A percentile compares a stretch with the other conserved stretches of the same genome.
Evolutionary conservation across 2,329 filamentous ascomycete species (phyloP).

Genomic region (Alternaria postmessia): DNA sequence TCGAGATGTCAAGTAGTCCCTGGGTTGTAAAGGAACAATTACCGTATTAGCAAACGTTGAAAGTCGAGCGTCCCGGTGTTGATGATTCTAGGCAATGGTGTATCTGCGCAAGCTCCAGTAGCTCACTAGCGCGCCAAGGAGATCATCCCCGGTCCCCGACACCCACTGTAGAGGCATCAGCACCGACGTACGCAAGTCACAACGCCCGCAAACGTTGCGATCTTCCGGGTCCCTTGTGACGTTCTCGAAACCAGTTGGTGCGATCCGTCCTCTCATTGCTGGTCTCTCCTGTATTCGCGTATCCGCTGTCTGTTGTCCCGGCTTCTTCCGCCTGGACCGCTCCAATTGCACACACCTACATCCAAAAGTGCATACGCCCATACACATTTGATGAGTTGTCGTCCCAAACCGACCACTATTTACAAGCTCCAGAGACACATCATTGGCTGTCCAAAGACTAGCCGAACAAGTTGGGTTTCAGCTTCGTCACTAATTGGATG

Average conservation of each 20-base stretch:
- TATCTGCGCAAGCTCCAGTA: conserved; percentile 39
- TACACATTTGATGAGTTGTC: conserved; percentile 51
- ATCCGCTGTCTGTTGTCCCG: conserved; percentile 9
- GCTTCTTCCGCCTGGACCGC: conserved; percentile 30
- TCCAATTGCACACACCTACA: conserved; percentile 38
- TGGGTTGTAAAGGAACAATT: neutral
- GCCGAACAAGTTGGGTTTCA: conserved; percentile 49
- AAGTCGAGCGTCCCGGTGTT: conserved; percentile 19
- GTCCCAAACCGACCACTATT: conserved; percentile 40
- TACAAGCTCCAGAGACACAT: conserved; percentile 30
- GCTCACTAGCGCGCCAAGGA: conserved; percentile 27
- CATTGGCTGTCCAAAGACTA: conserved; percentile 44
- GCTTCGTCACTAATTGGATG: conserved; percentile 41
- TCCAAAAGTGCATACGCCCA: conserved; percentile 36
- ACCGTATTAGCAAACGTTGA: neutral
- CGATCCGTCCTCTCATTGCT: neutral
- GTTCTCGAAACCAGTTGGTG: neutral
- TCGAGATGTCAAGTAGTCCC: neutral
- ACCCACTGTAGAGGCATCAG: neutral
- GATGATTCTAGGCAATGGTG: conserved; percentile 43
- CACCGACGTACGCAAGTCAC: neutral
- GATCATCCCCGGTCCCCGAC: neutral
- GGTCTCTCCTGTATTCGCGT: neutral
- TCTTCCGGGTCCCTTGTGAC: neutral
- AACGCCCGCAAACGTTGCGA: neutral